These are phyloP conservation scores for Persicaria maculosa DNA, from an alignment of 148 eudicot species.

Conservation along the genomic window DNA sequence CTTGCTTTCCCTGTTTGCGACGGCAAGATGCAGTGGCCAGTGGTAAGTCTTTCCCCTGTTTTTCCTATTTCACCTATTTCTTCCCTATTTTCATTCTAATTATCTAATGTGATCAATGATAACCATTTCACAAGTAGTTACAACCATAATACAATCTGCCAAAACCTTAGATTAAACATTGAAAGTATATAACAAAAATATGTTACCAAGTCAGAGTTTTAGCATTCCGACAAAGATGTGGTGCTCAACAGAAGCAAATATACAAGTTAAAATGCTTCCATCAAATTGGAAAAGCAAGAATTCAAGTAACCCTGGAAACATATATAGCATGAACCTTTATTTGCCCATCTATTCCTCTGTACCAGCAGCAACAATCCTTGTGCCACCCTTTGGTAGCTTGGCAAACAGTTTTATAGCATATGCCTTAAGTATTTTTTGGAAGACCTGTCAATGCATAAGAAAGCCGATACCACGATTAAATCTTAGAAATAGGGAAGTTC, in stretches of 20 bases:
- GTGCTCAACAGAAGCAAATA: background rate
- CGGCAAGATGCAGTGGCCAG: no score
- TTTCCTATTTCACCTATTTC: no score
- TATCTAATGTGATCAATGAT: no score
- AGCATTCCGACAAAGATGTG: conserved; percentile 10
- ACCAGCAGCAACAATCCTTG: conserved; percentile 96
- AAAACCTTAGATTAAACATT: no score
- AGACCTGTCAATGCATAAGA: conserved; percentile 42
- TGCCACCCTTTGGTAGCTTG: conserved; percentile 84
- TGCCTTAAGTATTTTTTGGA: conserved; percentile 85
- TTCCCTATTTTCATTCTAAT: no score
- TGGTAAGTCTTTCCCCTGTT: no score
- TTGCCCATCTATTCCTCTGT: conserved; percentile 95
- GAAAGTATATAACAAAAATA: no score
- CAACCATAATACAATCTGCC: no score
- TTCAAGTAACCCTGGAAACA: background rate
- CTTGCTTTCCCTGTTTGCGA: no score
- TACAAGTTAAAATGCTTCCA: background rate
- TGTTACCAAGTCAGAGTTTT: no score
- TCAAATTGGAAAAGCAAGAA: background rate
- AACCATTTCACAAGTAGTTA: no score
- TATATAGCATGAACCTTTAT: conserved; percentile 52
- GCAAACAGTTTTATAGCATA: conserved; percentile 92
- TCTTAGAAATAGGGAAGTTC: background rate
- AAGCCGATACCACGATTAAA: background rate